Conservation (phyloP, 129 eudicot genomes). For the Ambrosia artemisiifolia region DNA sequence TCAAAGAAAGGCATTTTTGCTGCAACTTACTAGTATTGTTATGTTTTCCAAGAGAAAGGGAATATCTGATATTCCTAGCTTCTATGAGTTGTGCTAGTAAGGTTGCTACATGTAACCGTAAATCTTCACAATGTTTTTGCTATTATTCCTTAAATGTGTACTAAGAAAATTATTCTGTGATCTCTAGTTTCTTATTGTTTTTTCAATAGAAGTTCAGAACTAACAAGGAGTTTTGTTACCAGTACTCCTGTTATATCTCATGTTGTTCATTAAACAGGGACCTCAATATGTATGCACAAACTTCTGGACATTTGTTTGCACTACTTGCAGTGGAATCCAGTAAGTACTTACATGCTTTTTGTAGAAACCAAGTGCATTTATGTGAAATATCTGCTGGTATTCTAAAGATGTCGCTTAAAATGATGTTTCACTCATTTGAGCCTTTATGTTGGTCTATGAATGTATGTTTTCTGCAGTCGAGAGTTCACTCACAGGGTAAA, state of each 20-base stretch:
- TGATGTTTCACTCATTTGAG: neutral
- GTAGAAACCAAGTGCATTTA: slow-evolving; percentile 3
- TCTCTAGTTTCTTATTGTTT: neutral
- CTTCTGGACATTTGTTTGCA: slow-evolving; percentile 79
- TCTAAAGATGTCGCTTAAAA: neutral
- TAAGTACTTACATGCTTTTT: slow-evolving; percentile 17
- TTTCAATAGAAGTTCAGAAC: neutral
- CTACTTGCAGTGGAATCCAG: slow-evolving; percentile 59
- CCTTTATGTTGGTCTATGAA: neutral
- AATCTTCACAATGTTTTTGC: neutral
- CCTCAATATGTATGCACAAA: slow-evolving; percentile 89
- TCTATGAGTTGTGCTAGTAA: neutral
- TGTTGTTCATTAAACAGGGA: slow-evolving; percentile 45
- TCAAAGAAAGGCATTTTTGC: neutral
- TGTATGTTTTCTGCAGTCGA: slow-evolving; percentile 29
- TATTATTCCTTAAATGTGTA: neutral
- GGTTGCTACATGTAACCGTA: neutral
- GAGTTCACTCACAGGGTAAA: slow-evolving; percentile 77
- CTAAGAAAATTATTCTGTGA: neutral
- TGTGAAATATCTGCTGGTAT: neutral
- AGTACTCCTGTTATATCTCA: neutral
- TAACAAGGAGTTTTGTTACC: neutral
- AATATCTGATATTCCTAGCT: neutral
- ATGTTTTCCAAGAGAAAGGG: neutral
- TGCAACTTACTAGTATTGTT: neutral